Evolutionary conservation across 495 filamentous ascomycete genomes (phyloP).

Genomic region (Friedmanniomyces simplex): DNA sequence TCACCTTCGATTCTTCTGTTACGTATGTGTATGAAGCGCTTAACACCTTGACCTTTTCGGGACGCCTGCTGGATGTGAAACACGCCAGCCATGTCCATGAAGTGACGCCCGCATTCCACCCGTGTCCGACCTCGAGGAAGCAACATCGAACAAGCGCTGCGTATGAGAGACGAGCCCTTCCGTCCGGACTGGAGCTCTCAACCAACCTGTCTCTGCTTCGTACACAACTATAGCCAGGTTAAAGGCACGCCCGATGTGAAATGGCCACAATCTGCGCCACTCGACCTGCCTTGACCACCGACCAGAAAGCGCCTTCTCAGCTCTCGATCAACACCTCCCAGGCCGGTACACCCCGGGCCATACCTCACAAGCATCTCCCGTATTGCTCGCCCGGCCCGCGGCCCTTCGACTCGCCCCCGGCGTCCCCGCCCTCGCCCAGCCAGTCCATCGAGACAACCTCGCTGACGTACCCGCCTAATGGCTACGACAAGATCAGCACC

Average conservation of each 20-base stretch:
- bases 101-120: background rate
- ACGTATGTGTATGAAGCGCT: background rate
- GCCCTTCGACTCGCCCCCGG: slow-evolving; percentile 56
- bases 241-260: background rate
- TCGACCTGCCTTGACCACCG: slow-evolving; percentile 14
- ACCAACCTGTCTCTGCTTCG: background rate
- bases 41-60: background rate
- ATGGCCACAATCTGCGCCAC: slow-evolving; percentile 31
- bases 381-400: slow-evolving; percentile 69
- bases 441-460: slow-evolving; percentile 47
- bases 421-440: slow-evolving; percentile 49
- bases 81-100: background rate
- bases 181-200: background rate
- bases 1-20: background rate
- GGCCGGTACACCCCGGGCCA: slow-evolving; percentile 44
- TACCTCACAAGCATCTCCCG: slow-evolving; percentile 87
- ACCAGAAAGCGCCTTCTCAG: slow-evolving; percentile 28
- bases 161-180: background rate
- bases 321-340: slow-evolving; percentile 39
- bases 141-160: background rate
- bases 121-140: background rate
- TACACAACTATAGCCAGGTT: background rate
- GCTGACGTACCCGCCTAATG: slow-evolving; percentile 63
- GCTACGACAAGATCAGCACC: slow-evolving; percentile 45
- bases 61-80: background rate